Evolutionary conservation across 73 alveolate genomes (phyloP).

Genomic region (Paramecium primaurelia): DNA sequence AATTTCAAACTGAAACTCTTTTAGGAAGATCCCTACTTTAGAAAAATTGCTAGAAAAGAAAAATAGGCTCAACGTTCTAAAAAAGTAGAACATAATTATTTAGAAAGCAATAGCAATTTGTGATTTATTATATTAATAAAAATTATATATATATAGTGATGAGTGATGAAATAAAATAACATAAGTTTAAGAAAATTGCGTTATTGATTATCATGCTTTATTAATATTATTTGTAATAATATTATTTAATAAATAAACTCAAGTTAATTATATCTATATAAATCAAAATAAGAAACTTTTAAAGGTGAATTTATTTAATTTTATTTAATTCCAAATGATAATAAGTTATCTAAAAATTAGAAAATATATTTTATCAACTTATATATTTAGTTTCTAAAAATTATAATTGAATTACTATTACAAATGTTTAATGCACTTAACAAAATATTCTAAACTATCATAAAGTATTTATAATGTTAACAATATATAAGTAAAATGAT

Average conservation of each 20-base stretch:
- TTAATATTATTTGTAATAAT: not conserved
- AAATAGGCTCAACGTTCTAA: not conserved
- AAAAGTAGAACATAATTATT: not conserved
- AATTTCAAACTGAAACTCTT: slow-evolving; percentile 1
- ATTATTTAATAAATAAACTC: no score
- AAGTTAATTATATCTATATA: no score
- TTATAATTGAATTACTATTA: not conserved
- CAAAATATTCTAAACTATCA: not conserved
- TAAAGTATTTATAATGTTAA: not conserved
- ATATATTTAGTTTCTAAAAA: no score
- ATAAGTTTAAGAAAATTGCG: not conserved
- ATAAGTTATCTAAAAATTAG: no score
- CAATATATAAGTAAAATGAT: not conserved
- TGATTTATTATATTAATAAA: not conserved
- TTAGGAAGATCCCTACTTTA: not conserved
- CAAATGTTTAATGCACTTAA: not conserved
- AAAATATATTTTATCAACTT: no score
- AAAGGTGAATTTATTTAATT: not conserved
- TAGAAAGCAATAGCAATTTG: not conserved
- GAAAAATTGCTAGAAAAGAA: not conserved
- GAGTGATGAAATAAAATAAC: not conserved
- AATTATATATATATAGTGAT: not conserved
- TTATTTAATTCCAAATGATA: no score
- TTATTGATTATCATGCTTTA: not conserved
- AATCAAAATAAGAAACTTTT: not conserved